A percentile compares a stretch with the other conserved stretches of the same genome.
These are phyloP conservation scores for Thoreauomyces humboldtii DNA, from an alignment of 192 early-diverging fungal species.

Conservation along the genomic window DNA sequence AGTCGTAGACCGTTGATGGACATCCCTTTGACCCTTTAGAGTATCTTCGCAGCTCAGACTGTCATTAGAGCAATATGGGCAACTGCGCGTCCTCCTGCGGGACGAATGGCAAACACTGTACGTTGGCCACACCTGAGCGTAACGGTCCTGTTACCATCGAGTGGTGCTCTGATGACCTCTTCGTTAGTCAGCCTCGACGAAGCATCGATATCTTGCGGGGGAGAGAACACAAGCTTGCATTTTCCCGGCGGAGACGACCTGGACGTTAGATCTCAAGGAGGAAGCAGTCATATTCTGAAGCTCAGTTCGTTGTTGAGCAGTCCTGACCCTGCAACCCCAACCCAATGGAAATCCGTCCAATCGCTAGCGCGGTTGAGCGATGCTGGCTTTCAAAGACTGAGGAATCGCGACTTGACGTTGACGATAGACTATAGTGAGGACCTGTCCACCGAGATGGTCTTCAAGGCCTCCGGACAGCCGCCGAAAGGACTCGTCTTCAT, in stretches of 20 bases:
- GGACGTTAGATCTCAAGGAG: background rate
- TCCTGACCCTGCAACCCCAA: slow-evolving; percentile 7
- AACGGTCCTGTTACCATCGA: no score
- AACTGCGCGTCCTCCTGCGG: no score
- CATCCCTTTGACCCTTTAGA: no score
- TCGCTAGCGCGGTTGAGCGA: slow-evolving; percentile 19
- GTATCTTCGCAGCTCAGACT: no score
- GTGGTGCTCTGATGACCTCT: no score
- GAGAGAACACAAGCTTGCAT: background rate
- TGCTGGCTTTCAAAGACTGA: slow-evolving; percentile 10
- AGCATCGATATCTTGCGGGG: background rate
- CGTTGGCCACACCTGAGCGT: no score
- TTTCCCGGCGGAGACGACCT: background rate
- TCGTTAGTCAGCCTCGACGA: background rate
- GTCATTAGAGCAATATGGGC: no score
- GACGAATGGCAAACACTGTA: no score
- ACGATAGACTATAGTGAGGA: slow-evolving; percentile 24
- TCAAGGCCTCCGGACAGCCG: background rate
- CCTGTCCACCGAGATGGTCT: slow-evolving; percentile 1
- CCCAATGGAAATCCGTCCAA: slow-evolving; percentile 27
- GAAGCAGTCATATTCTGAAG: background rate
- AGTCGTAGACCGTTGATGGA: no score
- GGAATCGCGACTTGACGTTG: slow-evolving; percentile 13
- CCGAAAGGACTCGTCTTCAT: slow-evolving; percentile 18
- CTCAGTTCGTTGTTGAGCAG: slow-evolving; percentile 8